Percentiles rank a stretch among this genome's conserved stretches.
phyloP scores from a whole-genome alignment of 1,139 yeast species.

The Debaryomycetaceae sp. region DNA sequence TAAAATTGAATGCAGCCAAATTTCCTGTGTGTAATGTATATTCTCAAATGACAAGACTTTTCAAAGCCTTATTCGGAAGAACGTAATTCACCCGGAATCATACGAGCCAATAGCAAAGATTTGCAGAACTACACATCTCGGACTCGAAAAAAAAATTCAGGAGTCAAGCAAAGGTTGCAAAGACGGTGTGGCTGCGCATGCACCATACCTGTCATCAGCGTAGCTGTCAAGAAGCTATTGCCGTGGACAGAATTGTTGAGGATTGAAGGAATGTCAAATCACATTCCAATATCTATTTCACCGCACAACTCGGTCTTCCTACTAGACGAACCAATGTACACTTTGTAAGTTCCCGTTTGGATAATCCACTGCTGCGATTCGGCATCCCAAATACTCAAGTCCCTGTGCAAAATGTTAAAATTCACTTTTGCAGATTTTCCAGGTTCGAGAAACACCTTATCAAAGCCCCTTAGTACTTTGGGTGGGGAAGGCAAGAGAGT shows the following conservation, averaged over 20 bases:
- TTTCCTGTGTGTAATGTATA: background rate
- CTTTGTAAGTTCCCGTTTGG: slow-evolving; percentile 53
- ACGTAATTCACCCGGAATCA: background rate
- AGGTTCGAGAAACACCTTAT: slow-evolving; percentile 49
- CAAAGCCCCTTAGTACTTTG: slow-evolving; percentile 56
- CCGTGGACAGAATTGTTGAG: background rate
- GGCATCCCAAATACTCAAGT: slow-evolving; percentile 59
- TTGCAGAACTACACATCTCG: background rate
- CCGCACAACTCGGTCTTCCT: slow-evolving; percentile 48
- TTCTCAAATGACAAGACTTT: background rate
- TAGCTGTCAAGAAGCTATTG: background rate
- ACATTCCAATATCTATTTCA: slow-evolving; percentile 38
- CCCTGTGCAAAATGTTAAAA: slow-evolving; percentile 52
- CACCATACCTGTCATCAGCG: background rate
- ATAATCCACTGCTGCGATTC: slow-evolving; percentile 59
- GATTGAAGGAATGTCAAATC: background rate
- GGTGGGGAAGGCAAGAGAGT: slow-evolving; percentile 43
- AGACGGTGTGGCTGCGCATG: background rate
- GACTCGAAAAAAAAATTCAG: background rate
- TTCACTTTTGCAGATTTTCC: slow-evolving; percentile 35
- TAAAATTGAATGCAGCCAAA: background rate
- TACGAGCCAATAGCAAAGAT: background rate
- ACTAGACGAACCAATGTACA: slow-evolving; percentile 53
- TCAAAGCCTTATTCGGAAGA: background rate
- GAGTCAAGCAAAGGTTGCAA: background rate